Evolutionary conservation across 2,329 filamentous ascomycete species (phyloP).

Genomic region (Neofusicoccum laricinum): DNA sequence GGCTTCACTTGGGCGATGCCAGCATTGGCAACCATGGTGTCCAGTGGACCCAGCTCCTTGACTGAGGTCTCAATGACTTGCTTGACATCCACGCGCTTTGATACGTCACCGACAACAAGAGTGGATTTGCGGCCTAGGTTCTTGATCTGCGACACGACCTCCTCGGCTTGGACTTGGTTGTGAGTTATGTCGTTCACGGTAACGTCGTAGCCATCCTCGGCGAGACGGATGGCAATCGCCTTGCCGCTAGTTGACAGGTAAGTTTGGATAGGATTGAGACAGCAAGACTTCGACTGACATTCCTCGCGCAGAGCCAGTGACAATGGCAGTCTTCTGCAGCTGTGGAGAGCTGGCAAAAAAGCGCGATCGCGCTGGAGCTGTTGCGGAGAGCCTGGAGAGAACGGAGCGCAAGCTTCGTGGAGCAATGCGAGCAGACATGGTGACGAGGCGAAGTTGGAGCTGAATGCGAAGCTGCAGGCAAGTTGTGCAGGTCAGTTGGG

Average conservation of each 20-base stretch:
- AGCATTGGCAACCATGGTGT: constrained; percentile 59
- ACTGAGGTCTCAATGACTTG: constrained; percentile 53
- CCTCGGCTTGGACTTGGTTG: constrained; percentile 52
- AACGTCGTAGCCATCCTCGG: constrained; percentile 63
- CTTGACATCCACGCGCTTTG: constrained; percentile 53
- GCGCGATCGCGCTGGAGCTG: constrained; percentile 24
- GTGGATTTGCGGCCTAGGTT: constrained; percentile 52
- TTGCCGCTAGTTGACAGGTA: constrained; percentile 48
- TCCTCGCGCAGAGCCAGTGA: constrained; percentile 37
- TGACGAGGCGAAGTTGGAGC: not conserved
- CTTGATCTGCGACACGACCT: constrained; percentile 52
- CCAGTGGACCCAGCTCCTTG: constrained; percentile 51
- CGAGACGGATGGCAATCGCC: constrained; percentile 62
- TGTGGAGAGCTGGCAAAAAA: constrained; percentile 23
- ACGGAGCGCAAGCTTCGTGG: constrained; percentile 21
- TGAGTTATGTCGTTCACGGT: constrained; percentile 62
- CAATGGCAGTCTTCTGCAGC: constrained; percentile 33
- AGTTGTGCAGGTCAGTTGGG: not conserved
- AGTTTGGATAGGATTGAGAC: not conserved
- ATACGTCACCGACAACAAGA: constrained; percentile 60
- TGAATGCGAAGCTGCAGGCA: not conserved
- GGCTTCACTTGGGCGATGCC: constrained; percentile 59
- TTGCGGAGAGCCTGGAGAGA: constrained; percentile 18
- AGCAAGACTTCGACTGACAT: constrained; percentile 26
- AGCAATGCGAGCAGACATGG: constrained; percentile 22